Conservation (phyloP, 768 basidiomycete species). For the Naganishia friedmannii region DNA sequence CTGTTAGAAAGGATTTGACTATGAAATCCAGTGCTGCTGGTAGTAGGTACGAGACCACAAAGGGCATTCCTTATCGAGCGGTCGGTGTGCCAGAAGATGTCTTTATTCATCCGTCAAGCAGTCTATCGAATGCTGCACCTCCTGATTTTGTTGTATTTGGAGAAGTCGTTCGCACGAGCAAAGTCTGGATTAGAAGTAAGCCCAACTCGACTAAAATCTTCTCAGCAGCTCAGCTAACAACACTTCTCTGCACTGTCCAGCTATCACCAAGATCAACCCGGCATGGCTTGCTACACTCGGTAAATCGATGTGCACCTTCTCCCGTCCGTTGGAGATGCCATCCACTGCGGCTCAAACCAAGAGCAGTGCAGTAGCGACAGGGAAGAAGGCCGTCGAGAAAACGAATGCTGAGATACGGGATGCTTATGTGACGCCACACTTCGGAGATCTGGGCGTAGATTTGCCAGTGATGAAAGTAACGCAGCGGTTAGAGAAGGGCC, state of each 20-base stretch:
- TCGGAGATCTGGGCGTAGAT: slow-evolving; percentile 83
- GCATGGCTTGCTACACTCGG: slow-evolving; percentile 82
- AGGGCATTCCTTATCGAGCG: slow-evolving; percentile 77
- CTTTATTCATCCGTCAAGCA: slow-evolving; percentile 86
- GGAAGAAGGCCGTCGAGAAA: slow-evolving; percentile 4
- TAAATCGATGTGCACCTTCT: slow-evolving; percentile 78
- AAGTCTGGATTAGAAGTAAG: slow-evolving; percentile 76
- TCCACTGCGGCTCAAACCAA: slow-evolving; percentile 42
- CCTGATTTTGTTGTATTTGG: slow-evolving; percentile 83
- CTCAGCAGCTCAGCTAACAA: slow-evolving; percentile 18
- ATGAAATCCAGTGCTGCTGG: slow-evolving; percentile 61
- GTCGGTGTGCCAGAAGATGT: slow-evolving; percentile 72
- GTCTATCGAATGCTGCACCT: slow-evolving; percentile 61
- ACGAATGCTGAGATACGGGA: slow-evolving; percentile 54
- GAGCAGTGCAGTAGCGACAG: slow-evolving; percentile 32
- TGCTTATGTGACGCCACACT: slow-evolving; percentile 74
- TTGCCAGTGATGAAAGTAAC: slow-evolving; percentile 66
- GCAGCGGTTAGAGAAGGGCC: slow-evolving; percentile 49
- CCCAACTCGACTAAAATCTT: slow-evolving; percentile 2
- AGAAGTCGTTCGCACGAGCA: slow-evolving; percentile 73
- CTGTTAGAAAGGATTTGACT: slow-evolving; percentile 79
- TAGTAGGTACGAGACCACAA: slow-evolving; percentile 68
- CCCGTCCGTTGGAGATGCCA: slow-evolving; percentile 69
- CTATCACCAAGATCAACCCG: slow-evolving; percentile 78
- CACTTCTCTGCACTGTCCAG: slow-evolving; percentile 53